Conservation (phyloP, 1,139 yeast species). For the Geotrichum histeridarum region DNA sequence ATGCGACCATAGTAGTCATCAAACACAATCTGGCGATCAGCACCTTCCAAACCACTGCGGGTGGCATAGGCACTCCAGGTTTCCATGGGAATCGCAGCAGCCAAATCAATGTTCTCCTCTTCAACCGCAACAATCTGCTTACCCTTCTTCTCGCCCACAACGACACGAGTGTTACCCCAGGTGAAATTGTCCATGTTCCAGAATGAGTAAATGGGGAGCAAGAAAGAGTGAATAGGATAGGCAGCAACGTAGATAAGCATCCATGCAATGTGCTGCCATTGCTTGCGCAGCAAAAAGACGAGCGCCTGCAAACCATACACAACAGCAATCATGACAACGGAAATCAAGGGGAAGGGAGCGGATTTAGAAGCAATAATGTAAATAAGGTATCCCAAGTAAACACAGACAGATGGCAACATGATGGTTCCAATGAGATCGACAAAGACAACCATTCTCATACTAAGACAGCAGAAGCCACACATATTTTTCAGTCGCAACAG, state of each 20-base stretch:
- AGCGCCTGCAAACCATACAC: constrained; percentile 42
- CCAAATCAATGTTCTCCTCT: constrained; percentile 31
- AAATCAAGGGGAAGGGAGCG: constrained; percentile 38
- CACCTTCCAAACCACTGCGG: constrained; percentile 37
- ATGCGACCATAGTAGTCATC: constrained; percentile 19
- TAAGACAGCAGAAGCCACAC: constrained; percentile 44
- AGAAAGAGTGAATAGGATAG: constrained; percentile 39
- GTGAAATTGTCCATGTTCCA: constrained; percentile 46
- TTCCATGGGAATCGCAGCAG: constrained; percentile 33
- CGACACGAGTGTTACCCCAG: constrained; percentile 45
- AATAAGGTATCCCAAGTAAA: constrained; percentile 40
- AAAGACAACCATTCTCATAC: constrained; percentile 42
- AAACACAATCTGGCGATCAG: constrained; percentile 31
- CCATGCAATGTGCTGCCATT: constrained; percentile 47
- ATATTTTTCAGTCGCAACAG: constrained; percentile 40
- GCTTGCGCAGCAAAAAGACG: constrained; percentile 38
- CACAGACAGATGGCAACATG: constrained; percentile 42
- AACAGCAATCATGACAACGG: constrained; percentile 39
- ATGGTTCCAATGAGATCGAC: constrained; percentile 40
- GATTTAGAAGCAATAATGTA: constrained; percentile 34
- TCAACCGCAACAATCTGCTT: constrained; percentile 35
- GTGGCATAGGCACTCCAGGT: constrained; percentile 37
- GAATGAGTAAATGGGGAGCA: constrained; percentile 41
- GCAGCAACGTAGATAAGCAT: constrained; percentile 41
- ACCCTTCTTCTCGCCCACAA: constrained; percentile 42